Conservation (phyloP, 208 protist genomes). For the Porcisia deanei region DNA sequence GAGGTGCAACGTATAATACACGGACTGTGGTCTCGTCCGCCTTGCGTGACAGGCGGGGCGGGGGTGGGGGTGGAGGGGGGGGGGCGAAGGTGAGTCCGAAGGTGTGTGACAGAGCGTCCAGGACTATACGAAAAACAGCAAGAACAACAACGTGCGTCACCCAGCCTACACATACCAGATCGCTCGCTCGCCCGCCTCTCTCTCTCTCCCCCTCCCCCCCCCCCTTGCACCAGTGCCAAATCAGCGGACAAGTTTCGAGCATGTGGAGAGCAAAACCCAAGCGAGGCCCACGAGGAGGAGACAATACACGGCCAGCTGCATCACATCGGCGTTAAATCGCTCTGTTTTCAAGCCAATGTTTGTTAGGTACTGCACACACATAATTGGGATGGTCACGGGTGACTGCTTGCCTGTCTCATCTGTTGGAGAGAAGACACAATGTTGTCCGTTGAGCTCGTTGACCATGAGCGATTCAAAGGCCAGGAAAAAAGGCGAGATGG, state of each 20-base stretch:
- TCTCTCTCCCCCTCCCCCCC: no score
- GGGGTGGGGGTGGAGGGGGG: no score
- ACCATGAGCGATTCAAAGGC: constrained; percentile 91
- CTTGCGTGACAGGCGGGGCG: no score
- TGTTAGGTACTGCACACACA: constrained; percentile 87
- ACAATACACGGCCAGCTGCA: constrained; percentile 67
- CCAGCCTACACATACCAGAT: no score
- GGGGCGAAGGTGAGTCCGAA: no score
- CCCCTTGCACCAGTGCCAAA: no score
- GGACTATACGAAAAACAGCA: no score
- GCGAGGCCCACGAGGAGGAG: constrained; percentile 54
- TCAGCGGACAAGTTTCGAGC: constrained; percentile 65
- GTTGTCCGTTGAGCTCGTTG: constrained; percentile 91
- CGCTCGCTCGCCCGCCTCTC: no score
- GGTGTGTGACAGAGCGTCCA: no score
- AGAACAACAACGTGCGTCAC: no score
- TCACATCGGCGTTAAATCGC: constrained; percentile 82
- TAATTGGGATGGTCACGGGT: constrained; percentile 58
- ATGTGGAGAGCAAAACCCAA: constrained; percentile 69
- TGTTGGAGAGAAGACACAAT: constrained; percentile 78
- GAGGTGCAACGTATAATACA: no score
- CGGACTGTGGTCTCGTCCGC: no score
- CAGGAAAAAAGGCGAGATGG: constrained; percentile 88
- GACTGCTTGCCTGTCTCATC: constrained; percentile 78
- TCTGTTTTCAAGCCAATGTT: constrained; percentile 77